A percentile compares a stretch with the other conserved stretches of the same genome.
phyloP scores from a whole-genome alignment of 305 asterid genomes.

The Caryopteris hybrid region DNA sequence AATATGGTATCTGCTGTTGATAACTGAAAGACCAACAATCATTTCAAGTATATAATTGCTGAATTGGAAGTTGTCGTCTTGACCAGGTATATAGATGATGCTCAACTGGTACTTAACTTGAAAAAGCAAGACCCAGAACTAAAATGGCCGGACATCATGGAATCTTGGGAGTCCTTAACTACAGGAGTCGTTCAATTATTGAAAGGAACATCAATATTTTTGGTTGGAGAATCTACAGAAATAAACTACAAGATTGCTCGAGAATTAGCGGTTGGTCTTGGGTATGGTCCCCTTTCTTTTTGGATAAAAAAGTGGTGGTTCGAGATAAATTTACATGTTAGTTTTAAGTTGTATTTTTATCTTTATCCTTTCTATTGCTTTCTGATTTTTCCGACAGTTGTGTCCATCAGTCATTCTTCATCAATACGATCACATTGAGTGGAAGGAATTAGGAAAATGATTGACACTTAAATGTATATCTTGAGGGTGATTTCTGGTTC shows the following conservation, averaged over 20 bases:
- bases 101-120: constrained; percentile 69
- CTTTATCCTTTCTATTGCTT: background rate
- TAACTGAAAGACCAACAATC: constrained; percentile 3
- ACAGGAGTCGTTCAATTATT: constrained; percentile 61
- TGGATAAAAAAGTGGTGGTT: background rate
- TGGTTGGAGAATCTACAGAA: constrained; percentile 88
- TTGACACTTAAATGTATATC: background rate
- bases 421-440: background rate
- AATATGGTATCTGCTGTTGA: constrained; percentile 50
- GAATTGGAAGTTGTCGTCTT: background rate
- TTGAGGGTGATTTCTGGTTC: background rate
- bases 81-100: constrained; percentile 79
- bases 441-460: background rate
- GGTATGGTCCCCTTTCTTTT: constrained; percentile 42
- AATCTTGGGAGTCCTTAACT: constrained; percentile 89
- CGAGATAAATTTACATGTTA: background rate
- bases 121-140: constrained; percentile 73
- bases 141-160: constrained; percentile 91
- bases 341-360: background rate
- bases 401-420: constrained; percentile 6
- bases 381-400: background rate
- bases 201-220: constrained; percentile 71
- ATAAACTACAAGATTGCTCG: constrained; percentile 74
- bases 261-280: constrained; percentile 83
- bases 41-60: background rate